A percentile compares a stretch with the other conserved stretches of the same genome.
These are phyloP conservation scores for Cyanidium caldarium DNA, from an alignment of 23 red algal genomes.

Conservation along the genomic window DNA sequence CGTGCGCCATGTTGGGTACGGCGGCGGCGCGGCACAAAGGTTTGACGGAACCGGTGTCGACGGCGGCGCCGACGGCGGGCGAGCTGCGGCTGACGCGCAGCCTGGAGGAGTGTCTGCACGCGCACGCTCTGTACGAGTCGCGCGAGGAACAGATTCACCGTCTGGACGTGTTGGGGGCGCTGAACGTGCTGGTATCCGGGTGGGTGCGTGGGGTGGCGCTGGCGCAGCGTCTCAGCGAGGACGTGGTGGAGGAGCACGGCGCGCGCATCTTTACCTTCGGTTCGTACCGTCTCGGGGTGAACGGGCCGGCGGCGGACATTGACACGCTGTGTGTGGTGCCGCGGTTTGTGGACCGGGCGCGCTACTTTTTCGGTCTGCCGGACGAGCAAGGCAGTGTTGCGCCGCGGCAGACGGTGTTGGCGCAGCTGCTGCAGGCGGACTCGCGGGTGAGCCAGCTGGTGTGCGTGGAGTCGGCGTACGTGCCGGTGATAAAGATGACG, in stretches of 20 bases:
- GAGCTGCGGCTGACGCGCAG: conserved; percentile 62
- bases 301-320: conserved; percentile 90
- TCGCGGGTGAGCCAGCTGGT: conserved; percentile 65
- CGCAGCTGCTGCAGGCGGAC: conserved; percentile 39
- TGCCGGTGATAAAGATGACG: conserved; percentile 88
- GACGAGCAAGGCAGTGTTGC: conserved; percentile 27
- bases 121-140: conserved; percentile 72
- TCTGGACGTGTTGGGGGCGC: conserved; percentile 51
- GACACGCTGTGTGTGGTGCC: conserved; percentile 89
- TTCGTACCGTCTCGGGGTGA: conserved; percentile 90
- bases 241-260: conserved; percentile 56
- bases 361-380: conserved; percentile 77
- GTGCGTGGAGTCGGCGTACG: conserved; percentile 67
- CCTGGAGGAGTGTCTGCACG: conserved; percentile 84
- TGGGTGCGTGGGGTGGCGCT: conserved; percentile 79
- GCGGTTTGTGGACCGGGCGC: conserved; percentile 47
- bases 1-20: conserved; percentile 10
- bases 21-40: conserved; percentile 20
- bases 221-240: conserved; percentile 67
- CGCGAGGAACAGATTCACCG: conserved; percentile 44
- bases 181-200: conserved; percentile 39
- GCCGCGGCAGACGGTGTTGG: conserved; percentile 48
- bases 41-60: conserved; percentile 81
- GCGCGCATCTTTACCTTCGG: conserved; percentile 92
- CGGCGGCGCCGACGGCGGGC: conserved; percentile 34